phyloP scores from a whole-genome alignment of 73 alveolate genomes.

The Paramecium tetraurelia region DNA sequence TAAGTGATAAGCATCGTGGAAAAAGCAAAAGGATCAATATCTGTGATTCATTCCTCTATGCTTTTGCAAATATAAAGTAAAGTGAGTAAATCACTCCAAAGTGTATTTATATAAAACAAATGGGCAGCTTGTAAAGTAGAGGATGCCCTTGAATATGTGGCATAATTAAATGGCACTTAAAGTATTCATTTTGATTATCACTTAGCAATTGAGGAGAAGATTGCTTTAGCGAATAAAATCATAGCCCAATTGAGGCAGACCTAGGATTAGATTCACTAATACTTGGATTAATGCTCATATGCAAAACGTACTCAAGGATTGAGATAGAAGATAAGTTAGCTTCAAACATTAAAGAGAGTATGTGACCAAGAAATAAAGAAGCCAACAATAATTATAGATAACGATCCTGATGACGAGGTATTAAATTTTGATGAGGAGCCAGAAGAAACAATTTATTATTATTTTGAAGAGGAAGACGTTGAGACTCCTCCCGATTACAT shows the following conservation, averaged over 20 bases:
- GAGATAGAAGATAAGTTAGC: not conserved
- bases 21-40: not conserved
- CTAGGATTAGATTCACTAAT: not conserved
- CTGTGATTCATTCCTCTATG: not conserved
- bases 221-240: not conserved
- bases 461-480: not conserved
- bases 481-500: not conserved
- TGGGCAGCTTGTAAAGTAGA: not conserved
- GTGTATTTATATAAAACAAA: not conserved
- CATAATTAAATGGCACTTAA: not conserved
- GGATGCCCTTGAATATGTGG: constrained; percentile 6
- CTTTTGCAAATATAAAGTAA: not conserved
- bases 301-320: not conserved
- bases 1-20: constrained; percentile 18
- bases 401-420: not conserved
- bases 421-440: not conserved
- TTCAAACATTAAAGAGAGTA: not conserved
- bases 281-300: not conserved
- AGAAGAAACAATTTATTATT: not conserved
- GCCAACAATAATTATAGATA: not conserved
- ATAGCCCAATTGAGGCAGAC: not conserved
- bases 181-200: not conserved
- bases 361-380: not conserved
- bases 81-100: not conserved
- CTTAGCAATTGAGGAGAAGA: not conserved